These are phyloP conservation scores for Sporothrix globosa DNA, from an alignment of 2,329 filamentous ascomycete species.

Conservation along the genomic window DNA sequence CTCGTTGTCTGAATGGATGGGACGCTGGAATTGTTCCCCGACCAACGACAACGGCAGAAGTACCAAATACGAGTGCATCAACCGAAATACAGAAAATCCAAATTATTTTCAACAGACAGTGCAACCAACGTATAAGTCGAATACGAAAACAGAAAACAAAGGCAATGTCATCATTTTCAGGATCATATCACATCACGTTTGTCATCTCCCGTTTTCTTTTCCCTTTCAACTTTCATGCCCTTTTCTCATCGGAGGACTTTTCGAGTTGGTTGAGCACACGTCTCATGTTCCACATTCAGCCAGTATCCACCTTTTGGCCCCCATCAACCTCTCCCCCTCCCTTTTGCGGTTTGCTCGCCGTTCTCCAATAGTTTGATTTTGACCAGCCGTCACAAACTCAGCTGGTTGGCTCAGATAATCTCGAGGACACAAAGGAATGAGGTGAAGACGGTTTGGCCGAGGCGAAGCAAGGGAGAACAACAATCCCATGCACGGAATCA, in stretches of 20 bases:
- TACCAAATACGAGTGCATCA: not conserved
- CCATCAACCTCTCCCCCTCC: not conserved
- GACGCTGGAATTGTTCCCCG: conserved; percentile 14
- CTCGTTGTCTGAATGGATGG: conserved; percentile 8
- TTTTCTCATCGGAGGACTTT: not conserved
- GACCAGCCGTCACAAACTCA: not conserved
- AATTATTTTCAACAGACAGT: not conserved
- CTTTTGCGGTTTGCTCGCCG: too few relatives aligned
- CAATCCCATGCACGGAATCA: not conserved
- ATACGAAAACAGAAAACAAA: conserved; percentile 9
- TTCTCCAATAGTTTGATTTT: not conserved
- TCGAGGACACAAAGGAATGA: conserved; percentile 1
- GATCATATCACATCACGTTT: not conserved
- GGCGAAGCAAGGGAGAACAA: not conserved
- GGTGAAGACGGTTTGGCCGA: not conserved
- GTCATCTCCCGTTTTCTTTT: not conserved
- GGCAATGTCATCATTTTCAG: conserved; percentile 17
- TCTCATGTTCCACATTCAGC: not conserved
- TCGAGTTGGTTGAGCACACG: too few relatives aligned
- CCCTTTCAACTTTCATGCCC: not conserved
- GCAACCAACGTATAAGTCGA: not conserved
- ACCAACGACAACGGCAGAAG: conserved; percentile 45
- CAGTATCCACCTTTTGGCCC: conserved; percentile 4
- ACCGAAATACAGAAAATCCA: not conserved
- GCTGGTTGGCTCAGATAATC: not conserved